These are phyloP conservation scores for Kwoniella dendrophila DNA, from an alignment of 768 basidiomycete species.

Conservation along the genomic window DNA sequence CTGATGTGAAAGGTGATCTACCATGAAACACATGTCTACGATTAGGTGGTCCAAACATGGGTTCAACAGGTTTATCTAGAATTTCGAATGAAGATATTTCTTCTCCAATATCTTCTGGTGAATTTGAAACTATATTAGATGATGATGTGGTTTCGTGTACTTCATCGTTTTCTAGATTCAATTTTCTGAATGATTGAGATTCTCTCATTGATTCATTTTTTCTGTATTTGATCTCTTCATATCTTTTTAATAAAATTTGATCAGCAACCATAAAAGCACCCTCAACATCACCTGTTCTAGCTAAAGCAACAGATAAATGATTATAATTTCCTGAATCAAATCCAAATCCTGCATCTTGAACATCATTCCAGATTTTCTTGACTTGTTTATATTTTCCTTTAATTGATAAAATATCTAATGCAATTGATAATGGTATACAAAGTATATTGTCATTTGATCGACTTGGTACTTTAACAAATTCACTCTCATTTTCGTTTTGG, in stretches of 20 bases:
- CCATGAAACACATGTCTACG: conserved; percentile 36
- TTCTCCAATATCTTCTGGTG: background rate
- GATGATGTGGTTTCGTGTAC: background rate
- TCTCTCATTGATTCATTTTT: conserved; percentile 23
- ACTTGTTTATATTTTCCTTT: conserved; percentile 67
- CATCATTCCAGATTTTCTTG: conserved; percentile 67
- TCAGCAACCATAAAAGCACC: conserved; percentile 83
- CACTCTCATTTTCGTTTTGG: background rate
- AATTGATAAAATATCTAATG: conserved; percentile 72
- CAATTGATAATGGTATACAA: conserved; percentile 76
- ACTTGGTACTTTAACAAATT: conserved; percentile 2
- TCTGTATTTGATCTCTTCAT: conserved; percentile 28
- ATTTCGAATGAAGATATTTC: background rate
- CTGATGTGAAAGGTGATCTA: conserved; percentile 12
- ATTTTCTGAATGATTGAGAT: background rate
- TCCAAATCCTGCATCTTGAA: conserved; percentile 67
- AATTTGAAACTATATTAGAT: background rate
- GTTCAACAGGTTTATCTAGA: conserved; percentile 27
- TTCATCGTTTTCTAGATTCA: background rate
- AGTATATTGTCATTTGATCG: conserved; percentile 63
- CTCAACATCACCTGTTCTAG: conserved; percentile 78
- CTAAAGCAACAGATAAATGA: conserved; percentile 71
- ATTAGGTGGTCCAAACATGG: conserved; percentile 35
- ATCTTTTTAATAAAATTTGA: conserved; percentile 65
- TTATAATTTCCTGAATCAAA: conserved; percentile 95